phyloP scores from a whole-genome alignment of 2,329 filamentous ascomycete genomes.

The Aspergillus chevalieri region DNA sequence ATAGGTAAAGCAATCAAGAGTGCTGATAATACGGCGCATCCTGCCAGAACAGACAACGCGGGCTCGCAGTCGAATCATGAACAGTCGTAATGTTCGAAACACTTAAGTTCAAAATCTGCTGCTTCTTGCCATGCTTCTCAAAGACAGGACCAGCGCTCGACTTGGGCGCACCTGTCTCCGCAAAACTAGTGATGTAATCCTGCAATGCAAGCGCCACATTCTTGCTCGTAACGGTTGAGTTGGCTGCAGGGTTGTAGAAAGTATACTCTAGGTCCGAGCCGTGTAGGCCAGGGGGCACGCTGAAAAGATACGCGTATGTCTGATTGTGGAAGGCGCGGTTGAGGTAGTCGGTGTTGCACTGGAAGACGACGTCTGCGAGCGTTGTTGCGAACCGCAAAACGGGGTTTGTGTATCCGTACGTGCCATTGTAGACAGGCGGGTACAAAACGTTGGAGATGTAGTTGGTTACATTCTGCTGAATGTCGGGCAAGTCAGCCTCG shows the following conservation, averaged over 20 bases:
- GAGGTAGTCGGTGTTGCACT: conserved; percentile 51
- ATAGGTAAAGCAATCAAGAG: not conserved
- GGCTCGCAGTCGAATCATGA: conserved; percentile 43
- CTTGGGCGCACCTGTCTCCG: conserved; percentile 28
- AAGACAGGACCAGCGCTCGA: conserved; percentile 38
- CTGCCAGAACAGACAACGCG: conserved; percentile 51
- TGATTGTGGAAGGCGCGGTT: conserved; percentile 45
- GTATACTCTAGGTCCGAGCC: conserved; percentile 49
- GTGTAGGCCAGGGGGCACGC: conserved; percentile 49
- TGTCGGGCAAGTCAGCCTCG: conserved; percentile 16
- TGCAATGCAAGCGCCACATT: conserved; percentile 31
- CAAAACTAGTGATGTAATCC: conserved; percentile 34
- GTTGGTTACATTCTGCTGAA: conserved; percentile 24
- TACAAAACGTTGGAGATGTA: conserved; percentile 47
- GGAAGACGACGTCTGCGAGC: conserved; percentile 41
- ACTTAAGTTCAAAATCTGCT: conserved; percentile 41
- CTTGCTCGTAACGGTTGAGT: conserved; percentile 19
- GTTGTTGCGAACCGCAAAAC: conserved; percentile 38
- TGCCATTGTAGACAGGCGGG: conserved; percentile 46
- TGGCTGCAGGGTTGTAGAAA: conserved; percentile 41
- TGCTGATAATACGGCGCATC: conserved; percentile 36
- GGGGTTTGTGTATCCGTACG: conserved; percentile 41
- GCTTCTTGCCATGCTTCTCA: conserved; percentile 41
- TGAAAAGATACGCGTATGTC: conserved; percentile 50
- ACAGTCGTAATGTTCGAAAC: conserved; percentile 35